A percentile compares a stretch with the other conserved stretches of the same genome.
Conservation (phyloP, 306 rosid species). For the Carpinus viminea region DNA sequence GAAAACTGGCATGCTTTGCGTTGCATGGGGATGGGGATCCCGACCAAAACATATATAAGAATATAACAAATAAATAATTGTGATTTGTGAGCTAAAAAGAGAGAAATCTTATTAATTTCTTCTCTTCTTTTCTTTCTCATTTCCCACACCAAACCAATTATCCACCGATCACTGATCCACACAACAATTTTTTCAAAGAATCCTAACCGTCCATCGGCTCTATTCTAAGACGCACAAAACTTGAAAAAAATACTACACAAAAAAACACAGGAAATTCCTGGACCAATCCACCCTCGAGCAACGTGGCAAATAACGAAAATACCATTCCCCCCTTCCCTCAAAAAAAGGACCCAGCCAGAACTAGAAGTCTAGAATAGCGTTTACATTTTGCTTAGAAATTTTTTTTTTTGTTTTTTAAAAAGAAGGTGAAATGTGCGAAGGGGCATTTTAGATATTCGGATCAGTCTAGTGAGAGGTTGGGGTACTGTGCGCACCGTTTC, state of each 20-base stretch:
- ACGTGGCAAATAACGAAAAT: neutral
- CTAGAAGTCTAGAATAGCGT: no score
- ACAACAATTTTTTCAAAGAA: slow-evolving; percentile 27
- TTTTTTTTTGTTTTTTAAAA: no score
- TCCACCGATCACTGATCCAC: slow-evolving; percentile 42
- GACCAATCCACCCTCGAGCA: slow-evolving; percentile 11
- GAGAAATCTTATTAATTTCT: neutral
- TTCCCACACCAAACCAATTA: slow-evolving; percentile 40
- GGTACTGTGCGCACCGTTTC: slow-evolving; percentile 53
- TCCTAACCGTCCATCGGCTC: slow-evolving; percentile 1
- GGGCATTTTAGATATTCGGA: slow-evolving; percentile 12
- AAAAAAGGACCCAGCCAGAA: no score
- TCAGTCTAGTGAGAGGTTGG: slow-evolving; percentile 26
- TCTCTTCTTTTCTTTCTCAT: slow-evolving; percentile 7
- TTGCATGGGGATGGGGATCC: neutral
- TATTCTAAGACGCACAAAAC: slow-evolving; percentile 12
- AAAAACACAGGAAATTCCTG: no score
- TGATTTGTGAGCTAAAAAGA: neutral
- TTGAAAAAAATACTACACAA: neutral
- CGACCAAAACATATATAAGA: neutral
- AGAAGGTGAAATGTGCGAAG: neutral
- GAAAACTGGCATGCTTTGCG: neutral
- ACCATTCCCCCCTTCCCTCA: neutral
- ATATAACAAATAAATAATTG: neutral
- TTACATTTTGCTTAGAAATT: no score